Evolutionary conservation across 2,329 filamentous ascomycete species (phyloP), one percentile per base, ranked within the genome.

Genomic region (Didymellaceae sp.): DNA sequence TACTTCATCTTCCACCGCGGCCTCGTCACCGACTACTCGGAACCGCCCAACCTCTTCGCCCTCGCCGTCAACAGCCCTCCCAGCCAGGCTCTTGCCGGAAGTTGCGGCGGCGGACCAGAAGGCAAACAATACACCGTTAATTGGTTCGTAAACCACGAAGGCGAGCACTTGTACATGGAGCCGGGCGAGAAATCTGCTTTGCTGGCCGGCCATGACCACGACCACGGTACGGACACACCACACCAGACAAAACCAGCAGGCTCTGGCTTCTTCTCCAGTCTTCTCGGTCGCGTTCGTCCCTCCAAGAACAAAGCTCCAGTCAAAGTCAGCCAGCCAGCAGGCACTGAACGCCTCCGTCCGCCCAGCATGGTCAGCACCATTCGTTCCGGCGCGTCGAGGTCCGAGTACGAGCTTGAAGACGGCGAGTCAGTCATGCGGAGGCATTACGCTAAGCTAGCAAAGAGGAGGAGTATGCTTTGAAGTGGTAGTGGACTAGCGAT

Each of bases 21-120:
- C 0, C 80, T 90, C 16, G 83, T 93, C 6, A 91, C 87, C 1
- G 90, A 93, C 73, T 91, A 88, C 66, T 89, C 86, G 0, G 89
- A 93, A 62, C 87, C 89, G 0, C 83, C 86, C 45, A 91, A 91
- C 65, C 74, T 91, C 2, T 91, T 91, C 62, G 78, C 84, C 0
- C 73, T 91, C 0, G 86, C 88, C 1, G 77, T 92, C 42, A 91
- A 91, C 64, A 82, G 78, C 20, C 83, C 83, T 0, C 78, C 80
- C 0, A 79, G 75, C 5, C 65, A 76, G 2, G 69, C 75, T 4
- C 59, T 86, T 13, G 74, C 76, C 0, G 84, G 84, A 0, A 78
- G 76, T 5, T 85, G 83, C 61, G 84, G 82, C 1, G 78, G 74
- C 7, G 84, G 82, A 0, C 83, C 83, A 0, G 71, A 74, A 11